Conservation (phyloP, 2,329 filamentous ascomycete genomes). For the Basipetospora sp. region DNA sequence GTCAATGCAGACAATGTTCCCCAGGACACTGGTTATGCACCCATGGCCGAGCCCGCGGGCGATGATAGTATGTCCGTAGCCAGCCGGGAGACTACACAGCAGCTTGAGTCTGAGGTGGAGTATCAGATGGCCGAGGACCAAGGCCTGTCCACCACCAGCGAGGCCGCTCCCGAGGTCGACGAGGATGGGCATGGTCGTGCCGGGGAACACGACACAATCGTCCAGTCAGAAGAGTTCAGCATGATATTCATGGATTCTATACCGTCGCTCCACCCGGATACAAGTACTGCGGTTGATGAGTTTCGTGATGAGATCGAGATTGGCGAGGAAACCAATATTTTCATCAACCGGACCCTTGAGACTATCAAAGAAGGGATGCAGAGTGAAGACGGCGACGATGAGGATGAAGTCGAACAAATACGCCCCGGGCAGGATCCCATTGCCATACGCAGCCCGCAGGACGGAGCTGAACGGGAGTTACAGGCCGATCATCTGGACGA, state of each 20-base stretch:
- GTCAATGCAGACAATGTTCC: not conserved
- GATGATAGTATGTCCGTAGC: not conserved
- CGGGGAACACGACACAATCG: slow-evolving; percentile 25
- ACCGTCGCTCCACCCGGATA: slow-evolving; percentile 29
- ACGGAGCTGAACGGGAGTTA: no score
- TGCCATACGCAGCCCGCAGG: no score
- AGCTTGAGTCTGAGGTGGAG: not conserved
- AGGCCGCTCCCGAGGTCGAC: not conserved
- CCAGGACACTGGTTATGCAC: not conserved
- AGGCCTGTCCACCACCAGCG: not conserved
- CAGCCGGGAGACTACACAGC: not conserved
- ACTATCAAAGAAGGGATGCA: slow-evolving; percentile 25
- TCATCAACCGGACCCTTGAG: slow-evolving; percentile 40
- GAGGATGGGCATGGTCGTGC: not conserved
- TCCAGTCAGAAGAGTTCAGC: slow-evolving; percentile 40
- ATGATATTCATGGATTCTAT: slow-evolving; percentile 45
- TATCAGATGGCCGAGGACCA: no score
- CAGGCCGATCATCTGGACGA: no score
- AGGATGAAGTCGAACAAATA: slow-evolving; percentile 6
- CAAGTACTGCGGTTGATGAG: no score
- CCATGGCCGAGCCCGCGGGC: not conserved
- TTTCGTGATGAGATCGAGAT: slow-evolving; percentile 28
- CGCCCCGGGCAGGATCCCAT: no score
- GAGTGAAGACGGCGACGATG: slow-evolving; percentile 9
- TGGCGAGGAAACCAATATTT: slow-evolving; percentile 41